Base-by-base conservation (phyloP, 148 eudicot genomes). In the Rhododendron vialii region DNA sequence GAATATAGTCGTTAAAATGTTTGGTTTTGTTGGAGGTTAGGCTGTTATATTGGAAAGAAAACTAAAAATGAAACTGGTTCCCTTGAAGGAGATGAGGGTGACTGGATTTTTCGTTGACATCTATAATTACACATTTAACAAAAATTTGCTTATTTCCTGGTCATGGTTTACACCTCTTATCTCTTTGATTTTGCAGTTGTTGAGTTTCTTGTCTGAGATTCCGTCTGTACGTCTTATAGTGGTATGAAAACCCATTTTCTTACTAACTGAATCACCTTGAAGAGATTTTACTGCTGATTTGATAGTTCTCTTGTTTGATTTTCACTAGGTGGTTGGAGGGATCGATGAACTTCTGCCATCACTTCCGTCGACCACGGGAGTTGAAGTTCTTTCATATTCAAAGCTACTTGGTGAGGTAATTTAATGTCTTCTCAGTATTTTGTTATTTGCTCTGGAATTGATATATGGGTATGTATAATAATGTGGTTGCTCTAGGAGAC, bases 141-240 rank as follows among this genome's bases (percentile, higher is more conserved):
- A 83, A 11, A 15, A 41, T 55, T 47, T 36, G 24, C 45, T 20
- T 48, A 53, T 45, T 63, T 83, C 67, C 15, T 30, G 47, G 38
- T 63, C 28, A 59, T 20, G 17, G n/a, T 36, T 47, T 69, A 43
- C 53, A 33, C 61, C 24, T 51, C 67, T 84, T 71, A 41, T 82
- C 33, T 28, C 71, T 73, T 45, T 51, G 47, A 59, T 85, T 82
- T 85, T 93, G 90, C 96, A 95, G 99, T 86, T 96, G 90, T 83
- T 96, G 90, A 94, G 94, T 90, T 96, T 92, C 90, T 90, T 96
- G 79, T 90, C 98, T 61, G 98, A 95, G 93, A 95, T 96, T 85
- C 95, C 99, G 38, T 89, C 93, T 73, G 93, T 93, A 57, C 95
- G 91, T 82, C 89, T 96, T 43, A 89, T 96, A 90, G 99, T 96